A percentile compares a stretch with the other conserved stretches of the same genome.
phyloP scores from a whole-genome alignment of 2,329 filamentous ascomycete species.

The Fusarium sambucinum region DNA sequence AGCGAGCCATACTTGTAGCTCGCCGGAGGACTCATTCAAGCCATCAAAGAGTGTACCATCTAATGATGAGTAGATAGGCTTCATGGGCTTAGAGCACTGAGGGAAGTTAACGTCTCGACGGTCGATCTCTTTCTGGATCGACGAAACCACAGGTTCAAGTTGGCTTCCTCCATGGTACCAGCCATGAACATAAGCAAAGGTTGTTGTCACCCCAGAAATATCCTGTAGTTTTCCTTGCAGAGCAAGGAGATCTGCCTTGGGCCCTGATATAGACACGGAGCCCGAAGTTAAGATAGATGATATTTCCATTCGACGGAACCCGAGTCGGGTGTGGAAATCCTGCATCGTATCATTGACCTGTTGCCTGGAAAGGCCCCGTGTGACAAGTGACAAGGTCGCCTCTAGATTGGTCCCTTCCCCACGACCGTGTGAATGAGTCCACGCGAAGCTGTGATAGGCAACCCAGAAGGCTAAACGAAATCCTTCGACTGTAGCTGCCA shows the following conservation, averaged over 20 bases:
- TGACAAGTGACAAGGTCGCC: no score
- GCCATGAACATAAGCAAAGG: conserved; percentile 12
- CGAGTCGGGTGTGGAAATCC: no score
- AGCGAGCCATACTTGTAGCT: no score
- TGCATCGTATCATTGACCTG: no score
- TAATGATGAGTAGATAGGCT: conserved; percentile 1
- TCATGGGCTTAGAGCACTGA: no score
- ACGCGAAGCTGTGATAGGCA: not conserved
- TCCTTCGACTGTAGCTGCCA: not conserved
- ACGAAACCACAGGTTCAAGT: not conserved
- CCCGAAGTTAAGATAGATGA: not conserved
- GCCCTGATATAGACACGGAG: conserved; percentile 2
- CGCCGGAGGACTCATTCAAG: no score
- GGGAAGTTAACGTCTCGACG: no score
- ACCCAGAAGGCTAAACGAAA: conserved; percentile 8
- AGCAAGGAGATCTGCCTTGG: not conserved
- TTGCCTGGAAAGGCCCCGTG: no score
- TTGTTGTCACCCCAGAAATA: not conserved
- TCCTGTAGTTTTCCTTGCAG: not conserved
- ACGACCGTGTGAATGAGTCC: not conserved
- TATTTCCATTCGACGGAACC: no score
- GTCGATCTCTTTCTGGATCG: no score
- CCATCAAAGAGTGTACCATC: no score
- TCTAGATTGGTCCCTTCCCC: no score
- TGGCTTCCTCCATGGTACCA: conserved; percentile 5